Conservation (phyloP, 257 asterid species). For the Euphrasia confusa region DNA sequence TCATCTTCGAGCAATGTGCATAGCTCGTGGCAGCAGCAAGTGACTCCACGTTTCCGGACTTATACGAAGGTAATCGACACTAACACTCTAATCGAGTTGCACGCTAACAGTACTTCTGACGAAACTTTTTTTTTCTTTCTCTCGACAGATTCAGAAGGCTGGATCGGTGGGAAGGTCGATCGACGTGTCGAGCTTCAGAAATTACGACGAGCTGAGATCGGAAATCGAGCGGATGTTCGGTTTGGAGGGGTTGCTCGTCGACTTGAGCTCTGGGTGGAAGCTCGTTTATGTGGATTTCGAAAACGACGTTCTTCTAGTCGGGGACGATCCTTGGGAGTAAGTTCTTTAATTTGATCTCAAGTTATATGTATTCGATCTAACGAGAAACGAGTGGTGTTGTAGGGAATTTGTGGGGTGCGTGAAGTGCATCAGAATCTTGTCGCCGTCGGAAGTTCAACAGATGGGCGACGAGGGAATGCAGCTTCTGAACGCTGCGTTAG, state of each 20-base stretch:
- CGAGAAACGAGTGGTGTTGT: constrained; percentile 3
- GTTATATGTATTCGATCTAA: not conserved
- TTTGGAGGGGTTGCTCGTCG: constrained; percentile 66
- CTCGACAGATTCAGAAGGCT: constrained; percentile 68
- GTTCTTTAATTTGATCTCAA: constrained; percentile 19
- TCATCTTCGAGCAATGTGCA: constrained; percentile 80
- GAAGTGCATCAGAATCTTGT: constrained; percentile 69
- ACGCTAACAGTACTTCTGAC: not conserved
- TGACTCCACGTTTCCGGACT: constrained; percentile 63
- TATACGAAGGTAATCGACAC: constrained; percentile 57
- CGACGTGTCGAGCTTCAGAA: constrained; percentile 62
- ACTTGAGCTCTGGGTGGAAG: constrained; percentile 77
- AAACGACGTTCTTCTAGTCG: constrained; percentile 75
- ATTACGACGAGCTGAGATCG: constrained; percentile 56
- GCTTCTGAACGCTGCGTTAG: constrained; percentile 49
- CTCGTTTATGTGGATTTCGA: constrained; percentile 80
- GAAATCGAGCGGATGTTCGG: constrained; percentile 88
- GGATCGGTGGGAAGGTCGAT: constrained; percentile 93
- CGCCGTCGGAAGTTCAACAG: constrained; percentile 81
- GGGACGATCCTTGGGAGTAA: constrained; percentile 97
- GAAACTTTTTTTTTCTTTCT: not conserved
- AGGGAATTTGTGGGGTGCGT: constrained; percentile 90
- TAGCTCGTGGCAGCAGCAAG: constrained; percentile 69
- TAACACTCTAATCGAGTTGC: not conserved
- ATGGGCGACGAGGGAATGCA: constrained; percentile 96